phyloP scores from a whole-genome alignment of 2,329 filamentous ascomycete genomes.

The Neonectria magnoliae region DNA sequence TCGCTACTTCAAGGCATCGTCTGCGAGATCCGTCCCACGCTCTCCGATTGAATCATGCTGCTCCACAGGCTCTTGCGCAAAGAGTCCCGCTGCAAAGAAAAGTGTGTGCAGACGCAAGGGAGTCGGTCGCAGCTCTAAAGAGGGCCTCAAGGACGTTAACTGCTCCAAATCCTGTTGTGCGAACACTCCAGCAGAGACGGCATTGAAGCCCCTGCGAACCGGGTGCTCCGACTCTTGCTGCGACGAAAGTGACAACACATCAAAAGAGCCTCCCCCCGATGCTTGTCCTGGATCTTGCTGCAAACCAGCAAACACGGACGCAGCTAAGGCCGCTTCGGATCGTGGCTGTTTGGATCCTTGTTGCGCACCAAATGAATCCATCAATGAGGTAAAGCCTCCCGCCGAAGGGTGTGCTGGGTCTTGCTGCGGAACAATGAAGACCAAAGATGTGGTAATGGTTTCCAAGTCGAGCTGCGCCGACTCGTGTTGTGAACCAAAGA shows the following conservation, averaged over 20 bases:
- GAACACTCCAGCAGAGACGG: not conserved
- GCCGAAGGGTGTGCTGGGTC: not conserved
- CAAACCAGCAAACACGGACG: not conserved
- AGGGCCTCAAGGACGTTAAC: constrained; percentile 11
- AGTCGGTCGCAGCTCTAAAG: constrained; percentile 6
- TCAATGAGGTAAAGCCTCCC: not conserved
- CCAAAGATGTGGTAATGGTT: not conserved
- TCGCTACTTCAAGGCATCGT: constrained; percentile 38
- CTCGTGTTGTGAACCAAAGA: not conserved
- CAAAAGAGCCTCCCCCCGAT: not conserved
- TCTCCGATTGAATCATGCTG: constrained; percentile 44
- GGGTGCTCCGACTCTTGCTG: constrained; percentile 12
- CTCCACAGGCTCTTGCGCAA: constrained; percentile 23
- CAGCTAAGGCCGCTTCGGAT: not conserved
- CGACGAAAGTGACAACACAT: not conserved
- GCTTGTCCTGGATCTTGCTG: constrained; percentile 23
- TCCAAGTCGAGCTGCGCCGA: not conserved
- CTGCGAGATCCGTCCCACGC: constrained; percentile 26
- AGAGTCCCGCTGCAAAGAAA: constrained; percentile 24
- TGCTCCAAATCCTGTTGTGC: constrained; percentile 18
- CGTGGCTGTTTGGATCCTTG: constrained; percentile 15
- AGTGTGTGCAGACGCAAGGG: constrained; percentile 23
- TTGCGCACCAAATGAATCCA: constrained; percentile 6
- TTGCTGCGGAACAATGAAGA: not conserved
- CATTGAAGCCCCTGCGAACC: not conserved